A percentile compares a stretch with the other conserved stretches of the same genome.
Conservation (phyloP, 345 rosid genomes). For the Murraya paniculata region DNA sequence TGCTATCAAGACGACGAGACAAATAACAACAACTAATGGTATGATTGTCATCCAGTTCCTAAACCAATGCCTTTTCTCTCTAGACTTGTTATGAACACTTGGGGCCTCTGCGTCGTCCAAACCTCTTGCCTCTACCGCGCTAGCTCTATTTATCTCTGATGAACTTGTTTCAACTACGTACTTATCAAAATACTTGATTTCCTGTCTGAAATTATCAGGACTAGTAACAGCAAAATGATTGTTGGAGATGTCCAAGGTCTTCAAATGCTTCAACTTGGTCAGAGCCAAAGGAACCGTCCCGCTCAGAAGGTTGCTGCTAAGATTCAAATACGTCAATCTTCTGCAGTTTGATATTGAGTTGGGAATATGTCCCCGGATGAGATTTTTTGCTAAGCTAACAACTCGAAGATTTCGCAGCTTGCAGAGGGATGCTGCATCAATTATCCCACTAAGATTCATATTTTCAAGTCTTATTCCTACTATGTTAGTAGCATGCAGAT, state of each 20-base stretch:
- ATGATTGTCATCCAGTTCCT: background rate
- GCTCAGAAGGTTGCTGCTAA: conserved; percentile 39
- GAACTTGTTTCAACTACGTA: background rate
- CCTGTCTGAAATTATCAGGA: background rate
- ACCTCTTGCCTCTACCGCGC: background rate
- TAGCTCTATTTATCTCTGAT: background rate
- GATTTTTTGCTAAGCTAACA: conserved; percentile 35
- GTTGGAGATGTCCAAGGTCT: conserved; percentile 37
- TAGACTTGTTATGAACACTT: background rate
- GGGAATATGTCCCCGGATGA: conserved; percentile 36
- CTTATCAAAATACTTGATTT: conserved; percentile 10
- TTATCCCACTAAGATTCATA: conserved; percentile 36
- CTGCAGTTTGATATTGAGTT: conserved; percentile 30
- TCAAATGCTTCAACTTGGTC: conserved; percentile 31
- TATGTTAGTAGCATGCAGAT: conserved; percentile 19
- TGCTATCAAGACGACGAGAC: conserved; percentile 19
- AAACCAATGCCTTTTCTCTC: background rate
- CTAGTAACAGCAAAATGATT: conserved; percentile 20
- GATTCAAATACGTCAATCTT: conserved; percentile 30
- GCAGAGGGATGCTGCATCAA: conserved; percentile 40
- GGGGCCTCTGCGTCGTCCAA: background rate
- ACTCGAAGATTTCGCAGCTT: conserved; percentile 28
- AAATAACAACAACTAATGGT: conserved; percentile 20
- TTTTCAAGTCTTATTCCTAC: conserved; percentile 41
- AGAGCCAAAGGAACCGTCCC: conserved; percentile 32